These are phyloP conservation scores for Alternaria triticina DNA, from an alignment of 2,329 filamentous ascomycete genomes.

Conservation along the genomic window DNA sequence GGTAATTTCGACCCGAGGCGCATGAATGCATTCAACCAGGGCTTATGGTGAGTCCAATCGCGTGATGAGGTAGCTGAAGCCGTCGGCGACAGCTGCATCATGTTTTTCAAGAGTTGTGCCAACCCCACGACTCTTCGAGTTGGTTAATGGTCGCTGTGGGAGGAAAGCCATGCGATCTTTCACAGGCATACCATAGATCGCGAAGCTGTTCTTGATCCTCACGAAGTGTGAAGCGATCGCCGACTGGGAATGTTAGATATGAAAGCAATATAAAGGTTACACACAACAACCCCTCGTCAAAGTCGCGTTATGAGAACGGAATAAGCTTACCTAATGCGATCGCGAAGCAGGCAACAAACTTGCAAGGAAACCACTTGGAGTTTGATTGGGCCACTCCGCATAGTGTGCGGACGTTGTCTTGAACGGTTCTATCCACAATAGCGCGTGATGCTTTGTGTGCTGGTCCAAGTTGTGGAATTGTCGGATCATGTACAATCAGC, in stretches of 20 bases:
- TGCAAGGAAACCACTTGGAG: slow-evolving; percentile 41
- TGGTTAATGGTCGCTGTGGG: slow-evolving; percentile 41
- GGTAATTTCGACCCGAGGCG: not conserved
- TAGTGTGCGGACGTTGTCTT: slow-evolving; percentile 45
- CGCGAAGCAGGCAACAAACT: slow-evolving; percentile 46
- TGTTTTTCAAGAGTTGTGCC: slow-evolving; percentile 19
- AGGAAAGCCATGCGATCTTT: slow-evolving; percentile 43
- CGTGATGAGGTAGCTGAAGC: not conserved
- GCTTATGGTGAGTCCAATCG: not conserved
- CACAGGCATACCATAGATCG: slow-evolving; percentile 39
- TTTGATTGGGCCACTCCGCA: slow-evolving; percentile 46
- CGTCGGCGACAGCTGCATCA: not conserved
- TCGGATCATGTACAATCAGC: slow-evolving; percentile 45
- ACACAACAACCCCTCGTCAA: not conserved
- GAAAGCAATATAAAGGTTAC: not conserved
- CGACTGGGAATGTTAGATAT: slow-evolving; percentile 29
- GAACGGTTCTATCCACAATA: slow-evolving; percentile 40
- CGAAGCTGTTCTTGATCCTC: slow-evolving; percentile 42
- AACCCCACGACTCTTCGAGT: slow-evolving; percentile 47
- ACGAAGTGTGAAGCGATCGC: slow-evolving; percentile 40
- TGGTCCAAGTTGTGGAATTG: slow-evolving; percentile 45
- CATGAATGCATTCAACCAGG: not conserved
- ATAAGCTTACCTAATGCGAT: slow-evolving; percentile 39
- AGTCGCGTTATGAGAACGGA: not conserved
- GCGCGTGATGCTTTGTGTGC: slow-evolving; percentile 41